Conservation (phyloP, 495 filamentous ascomycete species). For the Penicillium salamii region DNA sequence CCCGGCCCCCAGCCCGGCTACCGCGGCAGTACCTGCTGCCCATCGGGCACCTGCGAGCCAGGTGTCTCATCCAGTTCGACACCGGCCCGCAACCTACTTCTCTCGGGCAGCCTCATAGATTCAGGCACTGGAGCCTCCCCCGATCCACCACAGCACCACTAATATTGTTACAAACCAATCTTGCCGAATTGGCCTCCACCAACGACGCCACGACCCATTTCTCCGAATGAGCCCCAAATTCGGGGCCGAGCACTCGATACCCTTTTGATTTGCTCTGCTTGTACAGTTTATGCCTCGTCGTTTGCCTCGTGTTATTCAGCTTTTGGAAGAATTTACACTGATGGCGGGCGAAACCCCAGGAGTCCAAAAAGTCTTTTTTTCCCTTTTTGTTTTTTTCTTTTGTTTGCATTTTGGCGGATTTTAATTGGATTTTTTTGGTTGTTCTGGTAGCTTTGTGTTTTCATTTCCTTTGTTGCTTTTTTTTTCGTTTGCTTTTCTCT, state of each 20-base stretch:
- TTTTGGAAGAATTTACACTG: constrained; percentile 22
- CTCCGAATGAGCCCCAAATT: constrained; percentile 12
- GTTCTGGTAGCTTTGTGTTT: neutral
- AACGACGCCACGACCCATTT: constrained; percentile 19
- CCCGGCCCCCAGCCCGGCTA: neutral
- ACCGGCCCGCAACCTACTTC: neutral
- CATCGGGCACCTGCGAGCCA: neutral
- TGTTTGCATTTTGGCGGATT: constrained; percentile 16
- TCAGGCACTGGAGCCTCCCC: neutral
- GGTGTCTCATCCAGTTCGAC: neutral
- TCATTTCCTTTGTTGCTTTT: neutral
- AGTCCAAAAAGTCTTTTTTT: constrained; percentile 27
- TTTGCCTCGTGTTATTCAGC: constrained; percentile 25
- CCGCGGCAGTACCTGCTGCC: neutral
- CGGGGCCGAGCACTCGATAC: constrained; percentile 28
- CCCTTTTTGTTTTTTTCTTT: constrained; percentile 14
- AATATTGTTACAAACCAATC: constrained; percentile 7
- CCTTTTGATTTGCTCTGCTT: constrained; percentile 29
- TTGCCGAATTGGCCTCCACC: constrained; percentile 7
- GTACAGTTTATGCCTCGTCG: constrained; percentile 26
- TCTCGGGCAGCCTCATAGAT: neutral
- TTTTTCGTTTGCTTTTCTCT: constrained; percentile 8
- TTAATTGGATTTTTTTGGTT: constrained; percentile 7
- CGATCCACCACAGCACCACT: neutral
- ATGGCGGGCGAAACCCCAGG: constrained; percentile 27